These are phyloP conservation scores for Myotisia sp. DNA, from an alignment of 2,329 filamentous ascomycete species.

Conservation along the genomic window DNA sequence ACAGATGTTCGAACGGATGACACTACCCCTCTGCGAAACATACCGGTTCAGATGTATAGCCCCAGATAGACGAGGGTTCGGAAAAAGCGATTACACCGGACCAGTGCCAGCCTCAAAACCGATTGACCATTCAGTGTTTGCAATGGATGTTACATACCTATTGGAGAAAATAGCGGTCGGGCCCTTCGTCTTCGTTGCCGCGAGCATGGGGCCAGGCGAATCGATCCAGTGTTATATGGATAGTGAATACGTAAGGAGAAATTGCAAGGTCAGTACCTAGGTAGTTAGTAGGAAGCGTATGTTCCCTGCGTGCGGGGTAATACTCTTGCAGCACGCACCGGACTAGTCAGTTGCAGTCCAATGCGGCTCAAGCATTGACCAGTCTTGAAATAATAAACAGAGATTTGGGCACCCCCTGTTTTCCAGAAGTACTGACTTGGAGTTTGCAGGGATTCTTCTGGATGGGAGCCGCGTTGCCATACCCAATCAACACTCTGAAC, in stretches of 20 bases:
- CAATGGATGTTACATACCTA: constrained; percentile 16
- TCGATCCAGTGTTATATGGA: constrained; percentile 16
- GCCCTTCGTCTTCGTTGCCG: constrained; percentile 16
- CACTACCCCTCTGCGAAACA: constrained; percentile 17
- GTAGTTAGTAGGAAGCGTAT: too few species aligned
- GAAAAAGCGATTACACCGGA: constrained; percentile 20
- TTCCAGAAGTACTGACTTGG: neutral
- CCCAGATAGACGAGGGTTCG: constrained; percentile 20
- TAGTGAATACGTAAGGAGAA: constrained; percentile 13
- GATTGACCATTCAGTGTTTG: constrained; percentile 20
- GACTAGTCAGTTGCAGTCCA: too few species aligned
- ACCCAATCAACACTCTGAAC: constrained; percentile 12
- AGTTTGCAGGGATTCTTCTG: constrained; percentile 16
- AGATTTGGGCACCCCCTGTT: too few species aligned
- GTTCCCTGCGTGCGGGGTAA: too few species aligned
- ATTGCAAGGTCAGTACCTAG: constrained; percentile 12
- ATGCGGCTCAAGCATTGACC: too few species aligned
- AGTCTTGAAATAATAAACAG: too few species aligned
- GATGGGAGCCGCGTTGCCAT: constrained; percentile 16
- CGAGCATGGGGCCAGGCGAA: constrained; percentile 21
- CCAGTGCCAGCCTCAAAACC: constrained; percentile 7
- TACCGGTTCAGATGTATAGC: constrained; percentile 19
- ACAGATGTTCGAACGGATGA: constrained; percentile 18
- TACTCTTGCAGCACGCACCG: too few species aligned
- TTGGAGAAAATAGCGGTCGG: constrained; percentile 14